Conservation (phyloP, 1,284 basidiomycete species). For the Ustilago crameri region DNA sequence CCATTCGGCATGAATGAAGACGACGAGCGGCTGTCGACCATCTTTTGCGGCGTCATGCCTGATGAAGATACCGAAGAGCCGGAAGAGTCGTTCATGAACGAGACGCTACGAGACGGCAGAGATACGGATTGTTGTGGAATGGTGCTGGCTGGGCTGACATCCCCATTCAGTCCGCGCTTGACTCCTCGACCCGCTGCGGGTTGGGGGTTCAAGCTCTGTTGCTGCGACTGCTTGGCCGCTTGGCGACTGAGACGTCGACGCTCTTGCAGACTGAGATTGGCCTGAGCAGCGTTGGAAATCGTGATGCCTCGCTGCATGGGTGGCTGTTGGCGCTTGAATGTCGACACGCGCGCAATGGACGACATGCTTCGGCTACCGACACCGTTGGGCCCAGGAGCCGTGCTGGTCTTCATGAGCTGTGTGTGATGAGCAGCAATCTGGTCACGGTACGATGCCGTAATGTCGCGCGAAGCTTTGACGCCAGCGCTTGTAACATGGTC, state of each 20-base stretch:
- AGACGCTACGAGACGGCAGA: slow-evolving; percentile 28
- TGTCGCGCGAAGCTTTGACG: slow-evolving; percentile 12
- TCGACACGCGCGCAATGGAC: slow-evolving; percentile 40
- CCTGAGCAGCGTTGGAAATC: slow-evolving; percentile 18
- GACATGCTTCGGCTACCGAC: slow-evolving; percentile 24
- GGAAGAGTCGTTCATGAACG: slow-evolving; percentile 42
- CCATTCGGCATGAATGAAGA: slow-evolving; percentile 20
- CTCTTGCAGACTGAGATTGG: slow-evolving; percentile 56
- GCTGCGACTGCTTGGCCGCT: slow-evolving; percentile 34
- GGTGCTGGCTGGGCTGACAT: slow-evolving; percentile 26
- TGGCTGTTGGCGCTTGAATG: slow-evolving; percentile 33
- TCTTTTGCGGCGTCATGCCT: slow-evolving; percentile 37
- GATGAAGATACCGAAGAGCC: slow-evolving; percentile 38
- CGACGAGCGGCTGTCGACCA: slow-evolving; percentile 25
- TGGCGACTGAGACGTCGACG: slow-evolving; percentile 57
- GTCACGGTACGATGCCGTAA: slow-evolving; percentile 41
- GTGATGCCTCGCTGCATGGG: slow-evolving; percentile 28
- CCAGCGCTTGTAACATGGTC: neutral
- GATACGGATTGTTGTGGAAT: slow-evolving; percentile 17
- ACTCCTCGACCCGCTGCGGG: slow-evolving; percentile 19
- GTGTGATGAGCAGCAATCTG: slow-evolving; percentile 54
- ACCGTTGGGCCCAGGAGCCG: slow-evolving; percentile 13
- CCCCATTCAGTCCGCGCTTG: slow-evolving; percentile 35
- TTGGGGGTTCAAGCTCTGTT: slow-evolving; percentile 3
- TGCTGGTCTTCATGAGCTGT: slow-evolving; percentile 45